Conservation (phyloP, 2,329 filamentous ascomycete species). For the Fusarium subglutinans region DNA sequence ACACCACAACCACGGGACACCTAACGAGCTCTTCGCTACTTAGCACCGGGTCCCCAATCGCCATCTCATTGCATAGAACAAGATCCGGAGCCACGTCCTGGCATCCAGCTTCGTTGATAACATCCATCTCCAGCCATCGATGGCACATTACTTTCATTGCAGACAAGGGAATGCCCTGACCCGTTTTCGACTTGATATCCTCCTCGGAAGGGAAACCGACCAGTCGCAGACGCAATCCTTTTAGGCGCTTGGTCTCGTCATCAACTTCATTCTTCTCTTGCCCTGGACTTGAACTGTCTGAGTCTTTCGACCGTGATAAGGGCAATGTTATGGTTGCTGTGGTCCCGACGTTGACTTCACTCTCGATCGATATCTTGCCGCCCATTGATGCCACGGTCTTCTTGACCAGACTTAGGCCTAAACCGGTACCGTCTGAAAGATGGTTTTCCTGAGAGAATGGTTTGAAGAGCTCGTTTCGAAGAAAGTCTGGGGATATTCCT, state of each 20-base stretch:
- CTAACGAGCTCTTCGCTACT: conserved; percentile 11
- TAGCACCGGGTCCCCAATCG: conserved; percentile 2
- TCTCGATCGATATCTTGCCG: conserved; percentile 67
- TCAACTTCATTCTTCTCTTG: conserved; percentile 42
- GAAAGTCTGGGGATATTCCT: conserved; percentile 71
- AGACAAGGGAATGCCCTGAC: conserved; percentile 15
- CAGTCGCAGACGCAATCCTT: conserved; percentile 41
- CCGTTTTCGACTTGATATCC: background rate
- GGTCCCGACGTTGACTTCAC: conserved; percentile 49
- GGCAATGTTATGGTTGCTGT: conserved; percentile 47
- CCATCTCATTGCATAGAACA: conserved; percentile 36
- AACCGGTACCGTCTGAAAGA: conserved; percentile 67
- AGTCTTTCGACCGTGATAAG: conserved; percentile 21
- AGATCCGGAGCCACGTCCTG: conserved; percentile 39
- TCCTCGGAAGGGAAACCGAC: conserved; percentile 19
- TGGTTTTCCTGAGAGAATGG: conserved; percentile 72
- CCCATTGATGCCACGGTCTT: conserved; percentile 67
- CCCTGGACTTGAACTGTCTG: background rate
- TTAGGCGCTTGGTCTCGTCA: conserved; percentile 42
- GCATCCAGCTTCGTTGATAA: conserved; percentile 3
- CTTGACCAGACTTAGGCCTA: conserved; percentile 72
- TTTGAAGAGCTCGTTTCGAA: conserved; percentile 69
- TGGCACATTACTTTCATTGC: conserved; percentile 31
- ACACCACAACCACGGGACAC: conserved; percentile 46
- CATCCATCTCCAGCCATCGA: conserved; percentile 36